Evolutionary conservation across 2,329 filamentous ascomycete genomes (phyloP), one percentile per base, ranked within the genome.

Genomic region (Hypoxylon sp.): DNA sequence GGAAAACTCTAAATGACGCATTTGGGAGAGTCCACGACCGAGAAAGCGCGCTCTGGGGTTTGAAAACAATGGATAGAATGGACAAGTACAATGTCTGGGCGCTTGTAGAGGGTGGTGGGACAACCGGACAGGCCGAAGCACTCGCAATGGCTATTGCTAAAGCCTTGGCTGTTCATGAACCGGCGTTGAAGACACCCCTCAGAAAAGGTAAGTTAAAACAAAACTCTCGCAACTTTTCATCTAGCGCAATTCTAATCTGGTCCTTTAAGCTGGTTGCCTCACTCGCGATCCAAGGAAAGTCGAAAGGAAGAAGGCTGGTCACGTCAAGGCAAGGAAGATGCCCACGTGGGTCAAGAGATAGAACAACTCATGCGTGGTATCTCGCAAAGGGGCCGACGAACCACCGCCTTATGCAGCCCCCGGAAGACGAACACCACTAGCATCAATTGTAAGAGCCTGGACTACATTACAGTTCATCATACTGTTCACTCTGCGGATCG

Each of bases 81-180:
- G 94, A 97, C 84, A 98, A 98, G 81, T 99, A 99, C 85, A 99
- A 99, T 76, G 89, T 98, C 2, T 99, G 93, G 90, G 94, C 91
- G 58, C 82, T 92, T 53, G 93, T 94, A 2, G 86, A 87, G 65
- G 96, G 96, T 61, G 96, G 96, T 72, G 96, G 96, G 74, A 91
- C 92, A 51, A 99, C 96, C 53, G 96, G 96, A 2, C 97, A 99
- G 81, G 95, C 96, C 6, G 96, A 99, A 81, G 94, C 96, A 34
- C 87, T 98, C 75, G 97, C 95, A 45, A 81, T 99, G 81, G 96
- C 93, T 19, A 87, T 98, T 77, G 92, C 92, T 62, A 96, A 95
- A 80, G 95, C 93, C 21, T 83, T 99, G 79, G 79, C 97, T 79
- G 90, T 93, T 70, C 96, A 99, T 79, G 96, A 99, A 83, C 96